These are phyloP conservation scores for Fomitopsis betulina DNA, from an alignment of 1,284 basidiomycete species.

Conservation along the genomic window DNA sequence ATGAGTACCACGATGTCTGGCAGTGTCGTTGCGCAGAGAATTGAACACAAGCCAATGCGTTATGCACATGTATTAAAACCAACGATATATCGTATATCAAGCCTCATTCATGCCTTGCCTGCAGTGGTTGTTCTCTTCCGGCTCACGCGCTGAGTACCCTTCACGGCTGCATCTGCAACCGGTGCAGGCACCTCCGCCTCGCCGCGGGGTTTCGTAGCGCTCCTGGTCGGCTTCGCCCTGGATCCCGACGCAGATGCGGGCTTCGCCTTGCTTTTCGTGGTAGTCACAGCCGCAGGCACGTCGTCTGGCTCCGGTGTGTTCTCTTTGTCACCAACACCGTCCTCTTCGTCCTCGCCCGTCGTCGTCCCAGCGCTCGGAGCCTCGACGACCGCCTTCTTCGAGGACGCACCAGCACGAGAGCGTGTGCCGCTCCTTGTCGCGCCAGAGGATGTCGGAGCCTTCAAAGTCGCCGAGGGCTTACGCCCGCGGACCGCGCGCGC, in stretches of 20 bases:
- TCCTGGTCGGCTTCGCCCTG: background rate
- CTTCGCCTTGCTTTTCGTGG: background rate
- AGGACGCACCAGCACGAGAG: slow-evolving; percentile 10
- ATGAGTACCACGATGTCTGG: no score
- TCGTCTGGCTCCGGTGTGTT: slow-evolving; percentile 34
- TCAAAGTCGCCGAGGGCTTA: slow-evolving; percentile 4
- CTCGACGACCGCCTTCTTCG: slow-evolving; percentile 13
- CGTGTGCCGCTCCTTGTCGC: slow-evolving; percentile 12
- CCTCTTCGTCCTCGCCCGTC: slow-evolving; percentile 5
- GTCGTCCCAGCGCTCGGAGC: slow-evolving; percentile 5
- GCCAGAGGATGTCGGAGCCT: slow-evolving; percentile 1
- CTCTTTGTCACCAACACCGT: slow-evolving; percentile 31
- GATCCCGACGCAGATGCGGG: background rate
- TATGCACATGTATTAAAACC: no score
- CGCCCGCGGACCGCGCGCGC: slow-evolving; percentile 13
- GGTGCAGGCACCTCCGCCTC: background rate
- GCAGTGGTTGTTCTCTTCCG: background rate
- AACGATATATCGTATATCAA: background rate
- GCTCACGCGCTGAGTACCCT: background rate
- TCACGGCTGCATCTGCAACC: background rate
- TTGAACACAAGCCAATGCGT: no score
- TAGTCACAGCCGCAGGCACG: slow-evolving; percentile 4
- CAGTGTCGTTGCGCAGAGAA: no score
- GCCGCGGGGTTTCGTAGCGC: background rate
- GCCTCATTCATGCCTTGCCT: background rate